These are phyloP conservation scores for Ganoderma lingzhi DNA, from an alignment of 1,284 basidiomycete genomes.

Conservation along the genomic window DNA sequence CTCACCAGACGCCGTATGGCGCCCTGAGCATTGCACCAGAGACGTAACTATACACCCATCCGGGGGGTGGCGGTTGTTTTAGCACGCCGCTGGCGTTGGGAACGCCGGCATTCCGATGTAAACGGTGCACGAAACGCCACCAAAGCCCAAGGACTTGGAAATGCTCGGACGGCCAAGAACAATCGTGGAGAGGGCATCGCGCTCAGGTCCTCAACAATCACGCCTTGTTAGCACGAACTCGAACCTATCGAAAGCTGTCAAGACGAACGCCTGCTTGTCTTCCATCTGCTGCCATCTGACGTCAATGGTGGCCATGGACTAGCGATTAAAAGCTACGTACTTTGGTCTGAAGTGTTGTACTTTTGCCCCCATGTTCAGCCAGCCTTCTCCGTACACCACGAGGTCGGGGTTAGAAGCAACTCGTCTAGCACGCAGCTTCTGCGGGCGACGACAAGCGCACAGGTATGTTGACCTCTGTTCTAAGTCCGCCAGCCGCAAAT, in stretches of 20 bases:
- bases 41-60: background rate
- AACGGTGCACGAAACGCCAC: background rate
- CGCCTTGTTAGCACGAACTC: background rate
- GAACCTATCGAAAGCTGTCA: background rate
- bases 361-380: background rate
- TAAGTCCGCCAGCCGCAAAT: background rate
- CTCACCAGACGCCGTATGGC: background rate
- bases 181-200: background rate
- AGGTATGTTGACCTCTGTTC: background rate
- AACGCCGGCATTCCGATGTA: background rate
- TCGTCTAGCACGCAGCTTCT: background rate
- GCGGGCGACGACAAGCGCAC: background rate
- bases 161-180: background rate
- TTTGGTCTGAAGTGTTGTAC: background rate
- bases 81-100: background rate
- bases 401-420: background rate
- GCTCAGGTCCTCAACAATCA: background rate
- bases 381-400: background rate
- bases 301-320: background rate
- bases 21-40: background rate
- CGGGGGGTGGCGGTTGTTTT: conserved; percentile 1
- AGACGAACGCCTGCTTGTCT: background rate
- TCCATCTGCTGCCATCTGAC: background rate
- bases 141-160: background rate
- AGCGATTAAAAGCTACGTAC: background rate